Conservation (phyloP, 768 basidiomycete genomes). For the Mycena pura region DNA sequence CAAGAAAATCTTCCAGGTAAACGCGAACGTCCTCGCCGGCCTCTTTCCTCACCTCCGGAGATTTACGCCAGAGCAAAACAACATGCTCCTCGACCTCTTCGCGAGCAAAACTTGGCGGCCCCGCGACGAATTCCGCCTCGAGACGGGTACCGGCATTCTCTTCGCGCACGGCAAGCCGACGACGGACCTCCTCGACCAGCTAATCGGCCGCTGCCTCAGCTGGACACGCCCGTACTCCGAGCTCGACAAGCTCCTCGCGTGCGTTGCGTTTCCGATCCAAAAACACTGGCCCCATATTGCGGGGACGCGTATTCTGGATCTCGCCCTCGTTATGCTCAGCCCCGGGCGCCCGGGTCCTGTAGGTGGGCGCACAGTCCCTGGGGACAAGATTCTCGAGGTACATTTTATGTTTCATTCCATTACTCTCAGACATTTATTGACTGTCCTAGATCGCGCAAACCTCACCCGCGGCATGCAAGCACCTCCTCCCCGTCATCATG, state of each 20-base stretch:
- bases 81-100: constrained; percentile 20
- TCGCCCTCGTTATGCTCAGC: constrained; percentile 10
- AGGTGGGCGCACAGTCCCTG: constrained; percentile 17
- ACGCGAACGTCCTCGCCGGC: constrained; percentile 19
- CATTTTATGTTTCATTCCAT: not conserved
- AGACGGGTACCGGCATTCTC: constrained; percentile 9
- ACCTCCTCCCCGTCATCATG: constrained; percentile 20
- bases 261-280: constrained; percentile 16
- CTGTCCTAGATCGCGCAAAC: constrained; percentile 13
- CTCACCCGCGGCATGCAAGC: constrained; percentile 19
- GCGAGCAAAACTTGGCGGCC: not conserved
- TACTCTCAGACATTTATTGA: not conserved
- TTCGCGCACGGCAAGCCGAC: constrained; percentile 16
- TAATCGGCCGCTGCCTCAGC: constrained; percentile 17
- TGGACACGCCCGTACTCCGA: constrained; percentile 14
- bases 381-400: constrained; percentile 21
- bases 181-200: constrained; percentile 8
- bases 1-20: not conserved
- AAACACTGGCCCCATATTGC: constrained; percentile 16
- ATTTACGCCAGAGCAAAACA: constrained; percentile 23
- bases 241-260: constrained; percentile 10
- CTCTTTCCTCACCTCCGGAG: constrained; percentile 20
- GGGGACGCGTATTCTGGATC: constrained; percentile 14
- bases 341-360: constrained; percentile 12
- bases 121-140: constrained; percentile 9